Percentiles rank a stretch among this genome's conserved stretches.
These are phyloP conservation scores for Rhododendron molle DNA, from an alignment of 148 eudicot genomes.

Conservation along the genomic window DNA sequence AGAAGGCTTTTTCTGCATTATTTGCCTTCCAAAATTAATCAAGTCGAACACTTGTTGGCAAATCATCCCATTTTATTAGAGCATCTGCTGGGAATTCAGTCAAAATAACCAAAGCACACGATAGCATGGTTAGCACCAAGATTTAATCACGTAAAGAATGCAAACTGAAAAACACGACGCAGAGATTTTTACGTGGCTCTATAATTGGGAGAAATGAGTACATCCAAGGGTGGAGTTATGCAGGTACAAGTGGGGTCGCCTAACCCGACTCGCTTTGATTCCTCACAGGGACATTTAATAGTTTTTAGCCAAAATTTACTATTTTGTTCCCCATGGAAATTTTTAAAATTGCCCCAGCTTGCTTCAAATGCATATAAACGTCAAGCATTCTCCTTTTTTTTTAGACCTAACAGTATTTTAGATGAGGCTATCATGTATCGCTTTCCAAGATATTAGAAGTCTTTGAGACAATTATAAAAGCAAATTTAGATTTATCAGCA, in stretches of 20 bases:
- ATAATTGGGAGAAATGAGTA: too few species aligned
- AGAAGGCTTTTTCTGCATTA: background rate
- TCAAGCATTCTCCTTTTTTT: background rate
- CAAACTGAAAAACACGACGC: background rate
- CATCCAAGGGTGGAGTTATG: background rate
- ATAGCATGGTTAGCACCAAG: background rate
- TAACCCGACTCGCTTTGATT: background rate
- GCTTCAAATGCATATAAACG: background rate
- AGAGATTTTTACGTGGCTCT: too few species aligned
- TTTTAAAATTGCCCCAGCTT: background rate
- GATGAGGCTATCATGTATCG: background rate
- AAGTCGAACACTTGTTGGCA: background rate
- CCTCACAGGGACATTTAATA: background rate
- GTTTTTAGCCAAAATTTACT: background rate
- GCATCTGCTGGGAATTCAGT: too few species aligned
- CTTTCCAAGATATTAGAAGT: too few species aligned
- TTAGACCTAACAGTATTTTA: background rate
- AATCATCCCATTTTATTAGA: background rate
- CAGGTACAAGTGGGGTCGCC: background rate
- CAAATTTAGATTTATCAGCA: too few species aligned
- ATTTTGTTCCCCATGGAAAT: background rate
- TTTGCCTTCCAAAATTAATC: background rate
- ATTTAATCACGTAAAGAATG: too few species aligned
- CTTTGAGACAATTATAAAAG: background rate
- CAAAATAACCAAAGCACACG: too few species aligned